phyloP scores from a whole-genome alignment of 106 monocot species.

The Platanthera zijinensis region DNA sequence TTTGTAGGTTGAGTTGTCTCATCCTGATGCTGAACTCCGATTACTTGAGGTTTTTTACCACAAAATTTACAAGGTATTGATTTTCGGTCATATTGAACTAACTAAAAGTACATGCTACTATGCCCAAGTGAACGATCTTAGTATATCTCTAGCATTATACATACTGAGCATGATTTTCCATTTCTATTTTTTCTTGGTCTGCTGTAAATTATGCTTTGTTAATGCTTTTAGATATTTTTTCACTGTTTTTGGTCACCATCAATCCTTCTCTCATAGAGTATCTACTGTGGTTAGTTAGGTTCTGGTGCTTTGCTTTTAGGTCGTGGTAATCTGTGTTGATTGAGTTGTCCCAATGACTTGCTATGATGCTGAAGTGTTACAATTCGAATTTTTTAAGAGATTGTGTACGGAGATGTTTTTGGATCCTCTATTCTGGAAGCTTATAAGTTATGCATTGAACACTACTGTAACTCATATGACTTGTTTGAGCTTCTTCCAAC shows the following conservation, averaged over 20 bases:
- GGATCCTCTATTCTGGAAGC: background rate
- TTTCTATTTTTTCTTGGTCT: background rate
- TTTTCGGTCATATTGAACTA: background rate
- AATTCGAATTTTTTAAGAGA: background rate
- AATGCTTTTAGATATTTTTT: background rate
- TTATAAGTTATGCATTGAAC: background rate
- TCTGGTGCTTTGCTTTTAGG: background rate
- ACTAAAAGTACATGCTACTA: background rate
- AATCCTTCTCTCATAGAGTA: background rate
- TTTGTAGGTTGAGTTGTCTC: slow-evolving; percentile 82
- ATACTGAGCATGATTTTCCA: background rate
- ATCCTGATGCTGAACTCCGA: slow-evolving; percentile 76
- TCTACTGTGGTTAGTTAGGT: background rate
- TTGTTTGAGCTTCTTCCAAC: background rate
- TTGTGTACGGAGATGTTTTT: background rate
- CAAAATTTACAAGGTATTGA: slow-evolving; percentile 89
- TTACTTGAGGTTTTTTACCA: slow-evolving; percentile 97
- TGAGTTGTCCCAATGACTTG: background rate
- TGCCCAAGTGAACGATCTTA: background rate
- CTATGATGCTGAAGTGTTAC: background rate
- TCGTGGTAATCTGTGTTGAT: background rate
- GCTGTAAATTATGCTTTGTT: background rate
- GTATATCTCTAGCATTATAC: background rate
- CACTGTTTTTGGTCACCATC: background rate
- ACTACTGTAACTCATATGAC: background rate